Base-by-base conservation (phyloP, 2,329 filamentous ascomycete genomes). In the Shiraia bambusicola region DNA sequence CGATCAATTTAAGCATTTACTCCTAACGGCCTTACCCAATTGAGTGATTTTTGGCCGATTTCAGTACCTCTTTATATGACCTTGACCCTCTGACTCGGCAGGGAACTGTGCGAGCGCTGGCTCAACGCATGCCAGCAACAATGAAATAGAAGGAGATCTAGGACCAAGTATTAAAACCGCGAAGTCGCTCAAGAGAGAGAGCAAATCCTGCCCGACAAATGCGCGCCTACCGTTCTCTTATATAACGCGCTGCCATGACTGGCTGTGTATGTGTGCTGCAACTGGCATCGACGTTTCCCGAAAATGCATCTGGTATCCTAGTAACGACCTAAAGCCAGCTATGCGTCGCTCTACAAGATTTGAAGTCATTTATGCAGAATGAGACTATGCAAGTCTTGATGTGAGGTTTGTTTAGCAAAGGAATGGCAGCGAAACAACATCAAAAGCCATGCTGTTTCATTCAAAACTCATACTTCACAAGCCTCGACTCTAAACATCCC, bases 401-500 rank as follows among this genome's bases (percentile, higher is more conserved):
- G 9, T 16, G 17, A 6, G 14, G 16, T 12, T 24, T 6, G 8
- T 28, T n/a, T 34, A 28, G 28, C 37, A 40, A 28, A 29, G 30
- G 15, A 28, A 28, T 39, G 37, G 37, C 37, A 33, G 29, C 30
- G 37, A 29, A 33, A 22, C 19, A 22, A 22, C 19, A 4, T 5
- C 19, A 22, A 22, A 22, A 22, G 4, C 19, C 4, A 22, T 5
- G 19, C 19, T 22, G 19, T 13, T 4, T n/a, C n/a, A n/a, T n/a
- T n/a, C n/a, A n/a, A n/a, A n/a, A n/a, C 22, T 39, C 26, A 58
- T 3, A 58, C 40, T 12, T 59, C 53, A 35, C 58, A 64, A 28
- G 62, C 38, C 7, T 66, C 58, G 2, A 67, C 50, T 12, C 25
- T 56, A 24, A 56, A 64, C 54, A 67, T 54, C 1, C 46, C 44